Evolutionary conservation across 352 stramenopile species (phyloP).

Genomic region (Pythium aristosporum): DNA sequence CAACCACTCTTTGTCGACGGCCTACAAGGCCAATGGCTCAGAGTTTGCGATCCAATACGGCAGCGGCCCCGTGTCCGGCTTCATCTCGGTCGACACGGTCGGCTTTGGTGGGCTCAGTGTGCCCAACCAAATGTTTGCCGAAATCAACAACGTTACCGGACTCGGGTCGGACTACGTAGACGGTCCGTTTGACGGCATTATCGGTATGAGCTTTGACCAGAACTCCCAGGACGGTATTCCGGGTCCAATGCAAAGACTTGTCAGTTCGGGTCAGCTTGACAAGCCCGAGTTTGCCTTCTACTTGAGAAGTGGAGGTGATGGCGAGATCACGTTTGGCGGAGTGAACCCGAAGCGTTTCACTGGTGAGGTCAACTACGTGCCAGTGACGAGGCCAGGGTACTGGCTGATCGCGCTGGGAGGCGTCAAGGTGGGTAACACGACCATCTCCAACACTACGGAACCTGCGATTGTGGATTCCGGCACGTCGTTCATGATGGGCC

Average conservation of each 20-base stretch:
- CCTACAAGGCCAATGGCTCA: not conserved
- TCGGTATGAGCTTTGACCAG: conserved; percentile 94
- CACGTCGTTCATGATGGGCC: too few species aligned
- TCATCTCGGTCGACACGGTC: not conserved
- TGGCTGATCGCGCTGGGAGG: too few species aligned
- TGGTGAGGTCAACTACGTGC: too few species aligned
- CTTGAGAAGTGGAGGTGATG: conserved; percentile 82
- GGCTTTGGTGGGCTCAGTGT: not conserved
- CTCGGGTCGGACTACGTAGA: conserved; percentile 93
- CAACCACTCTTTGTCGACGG: not conserved
- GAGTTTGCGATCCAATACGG: not conserved
- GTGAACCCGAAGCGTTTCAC: too few species aligned
- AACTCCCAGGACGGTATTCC: conserved; percentile 90
- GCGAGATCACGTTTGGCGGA: conserved; percentile 85
- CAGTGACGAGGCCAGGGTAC: too few species aligned
- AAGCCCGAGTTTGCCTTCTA: conserved; percentile 96
- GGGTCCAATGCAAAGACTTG: conserved; percentile 93
- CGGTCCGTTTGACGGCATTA: conserved; percentile 98
- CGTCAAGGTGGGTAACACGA: too few species aligned
- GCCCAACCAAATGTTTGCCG: too few species aligned
- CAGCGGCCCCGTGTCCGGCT: not conserved
- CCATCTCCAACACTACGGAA: too few species aligned
- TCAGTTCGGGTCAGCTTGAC: conserved; percentile 87
- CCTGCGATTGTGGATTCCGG: too few species aligned
- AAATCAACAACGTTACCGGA: conserved; percentile 94